These are phyloP conservation scores for Pilaira anomala DNA, from an alignment of 192 early-diverging fungal species.

Conservation along the genomic window DNA sequence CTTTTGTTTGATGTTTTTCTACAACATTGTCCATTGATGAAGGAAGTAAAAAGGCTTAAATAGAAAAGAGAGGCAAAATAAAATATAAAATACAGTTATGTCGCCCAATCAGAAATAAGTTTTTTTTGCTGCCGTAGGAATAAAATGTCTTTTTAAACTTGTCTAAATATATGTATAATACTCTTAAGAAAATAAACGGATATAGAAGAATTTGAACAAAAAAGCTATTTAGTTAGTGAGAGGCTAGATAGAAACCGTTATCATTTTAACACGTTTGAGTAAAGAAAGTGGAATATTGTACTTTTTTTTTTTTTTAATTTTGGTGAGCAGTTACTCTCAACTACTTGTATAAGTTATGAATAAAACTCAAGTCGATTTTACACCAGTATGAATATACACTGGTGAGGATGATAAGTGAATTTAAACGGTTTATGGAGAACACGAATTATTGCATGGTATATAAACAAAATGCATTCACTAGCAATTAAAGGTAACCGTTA, in stretches of 20 bases:
- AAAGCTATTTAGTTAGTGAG: not conserved
- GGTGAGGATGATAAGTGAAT: slow-evolving; percentile 8
- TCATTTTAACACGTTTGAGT: slow-evolving; percentile 12
- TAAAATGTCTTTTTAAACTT: slow-evolving; percentile 2
- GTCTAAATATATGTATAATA: not conserved
- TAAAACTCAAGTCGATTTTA: slow-evolving; percentile 9
- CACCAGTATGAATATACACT: slow-evolving; percentile 5
- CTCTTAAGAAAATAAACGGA: not conserved
- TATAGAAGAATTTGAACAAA: slow-evolving; percentile 5
- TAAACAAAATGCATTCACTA: no score
- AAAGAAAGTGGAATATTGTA: slow-evolving; percentile 5
- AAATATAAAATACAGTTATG: no score
- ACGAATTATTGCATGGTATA: no score
- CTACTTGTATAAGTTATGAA: not conserved
- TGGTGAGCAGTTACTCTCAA: slow-evolving; percentile 5
- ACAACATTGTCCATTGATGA: not conserved
- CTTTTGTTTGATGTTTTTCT: not conserved
- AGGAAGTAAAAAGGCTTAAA: not conserved
- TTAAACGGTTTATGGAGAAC: no score
- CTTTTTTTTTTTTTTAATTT: slow-evolving; percentile 7
- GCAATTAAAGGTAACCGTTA: no score
- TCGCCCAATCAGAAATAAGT: no score
- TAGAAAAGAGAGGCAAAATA: no score
- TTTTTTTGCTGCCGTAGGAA: no score
- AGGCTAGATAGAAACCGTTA: not conserved